A percentile compares a stretch with the other conserved stretches of the same genome.
Conservation (phyloP, 192 early-diverging fungal species). For the Rhizophlyctis rosea region DNA sequence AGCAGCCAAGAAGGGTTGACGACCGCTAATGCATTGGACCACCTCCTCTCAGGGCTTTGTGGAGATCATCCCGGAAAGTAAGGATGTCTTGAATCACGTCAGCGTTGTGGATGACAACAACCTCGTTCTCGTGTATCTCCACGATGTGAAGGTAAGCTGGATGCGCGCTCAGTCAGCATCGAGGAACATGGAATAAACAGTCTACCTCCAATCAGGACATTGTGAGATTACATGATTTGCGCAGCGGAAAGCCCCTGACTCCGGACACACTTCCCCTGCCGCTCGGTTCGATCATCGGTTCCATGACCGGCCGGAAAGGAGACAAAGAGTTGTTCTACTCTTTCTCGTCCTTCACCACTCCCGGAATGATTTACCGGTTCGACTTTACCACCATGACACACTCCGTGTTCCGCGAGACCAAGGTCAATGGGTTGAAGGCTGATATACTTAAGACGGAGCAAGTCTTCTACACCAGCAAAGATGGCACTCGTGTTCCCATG, state of each 20-base stretch:
- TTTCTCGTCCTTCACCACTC: conserved; percentile 54
- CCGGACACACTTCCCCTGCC: conserved; percentile 48
- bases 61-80: conserved; percentile 56
- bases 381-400: conserved; percentile 44
- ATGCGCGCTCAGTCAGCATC: background rate
- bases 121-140: conserved; percentile 56
- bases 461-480: conserved; percentile 63
- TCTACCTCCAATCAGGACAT: conserved; percentile 14
- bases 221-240: conserved; percentile 41
- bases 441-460: conserved; percentile 57
- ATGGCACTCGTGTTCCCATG: conserved; percentile 66
- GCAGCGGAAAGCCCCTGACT: conserved; percentile 35
- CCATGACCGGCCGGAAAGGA: conserved; percentile 34
- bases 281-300: conserved; percentile 42
- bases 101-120: conserved; percentile 52
- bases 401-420: conserved; percentile 39
- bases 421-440: conserved; percentile 49
- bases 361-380: conserved; percentile 58
- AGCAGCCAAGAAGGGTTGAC: background rate
- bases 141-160: conserved; percentile 52
- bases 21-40: background rate
- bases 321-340: conserved; percentile 56
- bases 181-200: background rate
- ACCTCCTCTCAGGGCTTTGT: conserved; percentile 40
- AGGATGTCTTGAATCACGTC: conserved; percentile 43